Conservation (phyloP, 2,329 filamentous ascomycete genomes). For the Pseudogymnoascus sp. region DNA sequence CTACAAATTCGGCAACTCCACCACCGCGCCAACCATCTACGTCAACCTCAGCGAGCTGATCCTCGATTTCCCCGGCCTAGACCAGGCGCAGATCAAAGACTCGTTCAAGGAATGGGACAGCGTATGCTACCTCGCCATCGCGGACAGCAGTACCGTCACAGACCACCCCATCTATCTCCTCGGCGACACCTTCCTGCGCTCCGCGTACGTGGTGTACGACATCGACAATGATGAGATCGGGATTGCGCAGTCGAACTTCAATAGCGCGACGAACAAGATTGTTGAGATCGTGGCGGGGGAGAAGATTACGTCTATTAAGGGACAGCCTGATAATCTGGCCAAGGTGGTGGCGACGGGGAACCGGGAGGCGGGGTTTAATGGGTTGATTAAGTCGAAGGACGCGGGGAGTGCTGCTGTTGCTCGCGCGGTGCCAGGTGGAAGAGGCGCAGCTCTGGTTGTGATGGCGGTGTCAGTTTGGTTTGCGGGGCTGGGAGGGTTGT, state of each 20-base stretch:
- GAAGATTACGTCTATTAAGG: not conserved
- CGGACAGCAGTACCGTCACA: conserved; percentile 30
- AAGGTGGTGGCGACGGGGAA: not conserved
- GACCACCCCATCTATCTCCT: conserved; percentile 47
- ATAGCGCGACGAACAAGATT: conserved; percentile 39
- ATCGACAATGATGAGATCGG: conserved; percentile 45
- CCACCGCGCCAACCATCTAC: conserved; percentile 42
- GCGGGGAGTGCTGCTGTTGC: not conserved
- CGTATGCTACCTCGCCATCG: conserved; percentile 48
- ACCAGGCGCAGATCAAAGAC: conserved; percentile 27
- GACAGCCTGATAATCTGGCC: not conserved
- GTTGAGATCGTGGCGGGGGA: conserved; percentile 36
- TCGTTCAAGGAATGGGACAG: conserved; percentile 17
- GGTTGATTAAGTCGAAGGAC: not conserved
- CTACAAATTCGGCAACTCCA: conserved; percentile 46
- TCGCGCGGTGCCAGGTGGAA: too few relatives aligned
- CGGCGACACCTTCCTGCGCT: conserved; percentile 54
- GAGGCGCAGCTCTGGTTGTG: not conserved
- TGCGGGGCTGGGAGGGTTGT: not conserved
- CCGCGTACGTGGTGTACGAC: conserved; percentile 54
- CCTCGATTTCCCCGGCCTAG: conserved; percentile 21
- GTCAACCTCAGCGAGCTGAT: conserved; percentile 47
- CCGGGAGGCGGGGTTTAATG: not conserved
- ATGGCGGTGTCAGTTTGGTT: not conserved
- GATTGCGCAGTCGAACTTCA: conserved; percentile 48